These are phyloP conservation scores for Santalum album DNA, from an alignment of 164 flowering plant species.

Conservation along the genomic window DNA sequence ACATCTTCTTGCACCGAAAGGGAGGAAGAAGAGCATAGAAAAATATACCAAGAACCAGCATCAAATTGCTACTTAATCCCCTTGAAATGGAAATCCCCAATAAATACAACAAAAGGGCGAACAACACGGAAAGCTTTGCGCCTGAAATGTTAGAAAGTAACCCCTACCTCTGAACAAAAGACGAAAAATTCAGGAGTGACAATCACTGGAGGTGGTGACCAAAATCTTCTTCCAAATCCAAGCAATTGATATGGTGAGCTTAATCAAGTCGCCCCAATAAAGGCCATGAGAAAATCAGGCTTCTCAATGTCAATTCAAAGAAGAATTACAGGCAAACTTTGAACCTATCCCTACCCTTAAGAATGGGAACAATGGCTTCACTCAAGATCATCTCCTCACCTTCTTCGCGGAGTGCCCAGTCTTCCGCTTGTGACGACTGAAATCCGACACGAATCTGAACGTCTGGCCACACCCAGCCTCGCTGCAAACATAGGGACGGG, in stretches of 20 bases:
- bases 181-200: too few relatives aligned
- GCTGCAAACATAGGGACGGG: conserved; percentile 76
- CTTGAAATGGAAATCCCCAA: too few relatives aligned
- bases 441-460: conserved; percentile 94
- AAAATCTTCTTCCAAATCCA: conserved; percentile 6
- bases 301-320: conserved; percentile 9
- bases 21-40: too few relatives aligned
- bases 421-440: conserved; percentile 98
- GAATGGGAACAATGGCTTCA: conserved; percentile 11
- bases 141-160: too few relatives aligned
- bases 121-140: too few relatives aligned
- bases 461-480: conserved; percentile 92
- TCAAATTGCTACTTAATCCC: too few relatives aligned
- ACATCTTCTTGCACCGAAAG: too few relatives aligned
- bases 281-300: conserved; percentile 20
- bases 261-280: conserved; percentile 24
- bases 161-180: too few relatives aligned
- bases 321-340: conserved; percentile 19
- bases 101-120: too few relatives aligned
- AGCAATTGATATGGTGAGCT: conserved; percentile 19
- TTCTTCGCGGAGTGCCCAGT: conserved; percentile 79
- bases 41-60: too few relatives aligned
- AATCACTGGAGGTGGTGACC: conserved; percentile 1
- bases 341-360: conserved; percentile 19
- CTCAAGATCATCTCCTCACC: conserved; percentile 14